Percentiles rank a stretch among this genome's conserved stretches.
Evolutionary conservation across 352 stramenopile species (phyloP).

Genomic region (Phytophthora pinifolia): DNA sequence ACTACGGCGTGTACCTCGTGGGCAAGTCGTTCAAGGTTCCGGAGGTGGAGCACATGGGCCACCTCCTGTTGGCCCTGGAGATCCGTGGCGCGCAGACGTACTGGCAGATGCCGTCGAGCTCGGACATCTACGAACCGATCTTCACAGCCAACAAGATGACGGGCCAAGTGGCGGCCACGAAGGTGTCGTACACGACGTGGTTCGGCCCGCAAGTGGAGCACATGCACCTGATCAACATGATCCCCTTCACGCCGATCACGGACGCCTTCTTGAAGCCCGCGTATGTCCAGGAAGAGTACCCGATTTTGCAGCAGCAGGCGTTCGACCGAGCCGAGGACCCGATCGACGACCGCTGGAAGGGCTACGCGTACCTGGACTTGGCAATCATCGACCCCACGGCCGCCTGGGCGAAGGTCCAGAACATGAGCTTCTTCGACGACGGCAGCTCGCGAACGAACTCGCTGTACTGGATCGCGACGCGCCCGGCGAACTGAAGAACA

Average conservation of each 20-base stretch:
- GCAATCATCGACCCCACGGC: conserved; percentile 74
- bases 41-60: conserved; percentile 86
- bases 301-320: conserved; percentile 69
- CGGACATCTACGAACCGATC: conserved; percentile 67
- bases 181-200: conserved; percentile 88
- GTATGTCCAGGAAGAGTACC: conserved; percentile 83
- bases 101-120: conserved; percentile 91
- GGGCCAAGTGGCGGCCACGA: conserved; percentile 73
- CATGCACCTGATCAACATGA: conserved; percentile 92
- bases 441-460: conserved; percentile 89
- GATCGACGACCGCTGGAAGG: conserved; percentile 80
- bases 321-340: conserved; percentile 56
- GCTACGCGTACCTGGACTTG: conserved; percentile 83
- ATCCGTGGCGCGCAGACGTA: conserved; percentile 94
- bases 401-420: conserved; percentile 71
- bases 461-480: conserved; percentile 89
- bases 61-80: conserved; percentile 92
- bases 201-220: conserved; percentile 84
- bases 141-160: conserved; percentile 86
- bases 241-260: conserved; percentile 90
- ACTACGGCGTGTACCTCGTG: conserved; percentile 96
- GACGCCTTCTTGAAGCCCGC: conserved; percentile 59
- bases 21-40: conserved; percentile 75
- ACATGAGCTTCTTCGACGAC: conserved; percentile 81
- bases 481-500: conserved; percentile 25